Conservation (phyloP, 257 asterid genomes). For the Knoxia roxburghii region DNA sequence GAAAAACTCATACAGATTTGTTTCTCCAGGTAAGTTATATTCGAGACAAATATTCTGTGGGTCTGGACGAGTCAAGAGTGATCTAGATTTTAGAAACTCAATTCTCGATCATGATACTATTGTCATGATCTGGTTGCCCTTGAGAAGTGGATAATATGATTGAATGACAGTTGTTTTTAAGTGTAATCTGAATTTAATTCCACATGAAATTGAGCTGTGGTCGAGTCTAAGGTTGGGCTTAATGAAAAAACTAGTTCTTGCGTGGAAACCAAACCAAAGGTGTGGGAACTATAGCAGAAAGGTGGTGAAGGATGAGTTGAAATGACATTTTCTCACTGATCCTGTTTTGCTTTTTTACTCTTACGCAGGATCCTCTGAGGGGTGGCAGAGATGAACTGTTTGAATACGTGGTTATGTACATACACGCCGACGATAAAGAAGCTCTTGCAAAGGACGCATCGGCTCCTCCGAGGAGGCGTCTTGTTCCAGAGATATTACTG, state of each 20-base stretch:
- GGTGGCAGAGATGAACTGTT: constrained; percentile 91
- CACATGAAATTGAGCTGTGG: not conserved
- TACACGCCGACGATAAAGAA: constrained; percentile 65
- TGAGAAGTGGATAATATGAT: not conserved
- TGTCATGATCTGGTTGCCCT: not conserved
- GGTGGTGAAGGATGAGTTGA: not conserved
- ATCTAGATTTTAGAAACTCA: not conserved
- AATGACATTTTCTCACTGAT: not conserved
- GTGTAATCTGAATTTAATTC: not conserved
- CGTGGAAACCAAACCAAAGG: not conserved
- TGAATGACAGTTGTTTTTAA: not conserved
- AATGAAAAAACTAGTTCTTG: not conserved
- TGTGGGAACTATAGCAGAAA: not conserved
- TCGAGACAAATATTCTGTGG: not conserved
- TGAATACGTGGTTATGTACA: constrained; percentile 57
- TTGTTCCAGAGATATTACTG: constrained; percentile 73
- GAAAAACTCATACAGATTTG: constrained; percentile 90
- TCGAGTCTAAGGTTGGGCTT: constrained; percentile 1
- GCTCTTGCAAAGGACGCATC: constrained; percentile 65
- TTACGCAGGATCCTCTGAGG: constrained; percentile 81
- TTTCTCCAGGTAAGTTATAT: constrained; percentile 72
- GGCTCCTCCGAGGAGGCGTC: constrained; percentile 71
- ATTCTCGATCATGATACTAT: not conserved
- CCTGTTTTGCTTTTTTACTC: not conserved
- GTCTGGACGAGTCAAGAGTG: not conserved